phyloP scores from a whole-genome alignment of 331 rosid species.

The Telfairia occidentalis region DNA sequence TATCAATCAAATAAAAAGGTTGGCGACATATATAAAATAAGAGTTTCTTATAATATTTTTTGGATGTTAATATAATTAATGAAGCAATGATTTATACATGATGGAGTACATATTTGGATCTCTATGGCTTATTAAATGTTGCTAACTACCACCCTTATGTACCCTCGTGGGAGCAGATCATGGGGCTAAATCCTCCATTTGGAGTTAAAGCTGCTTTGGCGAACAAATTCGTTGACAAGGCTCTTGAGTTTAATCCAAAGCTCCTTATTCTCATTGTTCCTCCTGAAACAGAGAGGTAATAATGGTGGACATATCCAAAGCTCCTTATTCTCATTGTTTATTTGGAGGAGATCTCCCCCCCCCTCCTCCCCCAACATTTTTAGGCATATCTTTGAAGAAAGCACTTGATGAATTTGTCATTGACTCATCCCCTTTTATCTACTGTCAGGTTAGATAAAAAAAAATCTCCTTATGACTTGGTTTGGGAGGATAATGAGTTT shows the following conservation, averaged over 20 bases:
- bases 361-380: not conserved
- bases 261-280: slow-evolving; percentile 81
- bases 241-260: slow-evolving; percentile 71
- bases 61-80: not conserved
- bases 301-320: too few species aligned
- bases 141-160: not conserved
- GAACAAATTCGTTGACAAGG: slow-evolving; percentile 69
- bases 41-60: not conserved
- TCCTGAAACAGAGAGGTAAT: slow-evolving; percentile 57
- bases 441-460: slow-evolving; percentile 47
- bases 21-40: not conserved
- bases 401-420: slow-evolving; percentile 8
- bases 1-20: not conserved
- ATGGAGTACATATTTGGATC: not conserved
- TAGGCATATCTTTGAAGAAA: not conserved
- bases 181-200: slow-evolving; percentile 95
- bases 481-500: slow-evolving; percentile 63
- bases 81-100: not conserved
- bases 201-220: slow-evolving; percentile 69
- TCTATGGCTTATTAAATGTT: not conserved
- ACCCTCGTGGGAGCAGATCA: slow-evolving; percentile 39
- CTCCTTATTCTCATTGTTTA: too few species aligned
- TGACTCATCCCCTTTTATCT: slow-evolving; percentile 6
- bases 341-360: too few species aligned
- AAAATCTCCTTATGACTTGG: slow-evolving; percentile 47